These are phyloP conservation scores for Gastrodia elata DNA, from an alignment of 106 monocot genomes.

Conservation along the genomic window DNA sequence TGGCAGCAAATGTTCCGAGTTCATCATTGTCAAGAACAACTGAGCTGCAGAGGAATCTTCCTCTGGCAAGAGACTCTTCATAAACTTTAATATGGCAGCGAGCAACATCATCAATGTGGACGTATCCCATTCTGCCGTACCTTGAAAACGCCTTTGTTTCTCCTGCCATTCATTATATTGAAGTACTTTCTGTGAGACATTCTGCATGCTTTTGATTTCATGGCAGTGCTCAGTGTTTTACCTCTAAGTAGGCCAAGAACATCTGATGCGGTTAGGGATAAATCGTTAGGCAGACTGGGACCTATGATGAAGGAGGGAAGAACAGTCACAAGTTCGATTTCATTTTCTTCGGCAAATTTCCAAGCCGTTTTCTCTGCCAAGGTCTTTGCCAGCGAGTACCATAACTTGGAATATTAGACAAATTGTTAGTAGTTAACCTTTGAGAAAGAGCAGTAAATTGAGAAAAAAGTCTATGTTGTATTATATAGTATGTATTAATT, in stretches of 20 bases:
- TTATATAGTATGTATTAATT: too few relatives aligned
- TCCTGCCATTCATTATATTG: conserved; percentile 36
- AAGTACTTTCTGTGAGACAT: not conserved
- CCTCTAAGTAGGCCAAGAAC: conserved; percentile 63
- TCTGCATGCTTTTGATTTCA: not conserved
- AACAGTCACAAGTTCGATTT: conserved; percentile 62
- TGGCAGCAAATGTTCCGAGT: conserved; percentile 26
- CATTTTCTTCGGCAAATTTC: conserved; percentile 60
- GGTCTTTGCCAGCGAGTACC: conserved; percentile 61
- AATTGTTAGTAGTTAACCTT: too few relatives aligned
- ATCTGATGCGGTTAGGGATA: conserved; percentile 43
- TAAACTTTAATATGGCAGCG: conserved; percentile 75
- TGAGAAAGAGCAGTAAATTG: not conserved
- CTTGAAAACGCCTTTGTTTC: conserved; percentile 42
- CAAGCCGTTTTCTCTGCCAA: conserved; percentile 85
- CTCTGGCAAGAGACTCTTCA: conserved; percentile 44
- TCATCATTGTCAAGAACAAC: conserved; percentile 53
- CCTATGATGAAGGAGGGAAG: conserved; percentile 73
- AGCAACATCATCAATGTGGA: conserved; percentile 85
- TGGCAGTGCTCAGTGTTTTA: conserved; percentile 10
- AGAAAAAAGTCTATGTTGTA: too few relatives aligned
- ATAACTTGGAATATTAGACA: conserved; percentile 30
- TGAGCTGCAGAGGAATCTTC: conserved; percentile 79
- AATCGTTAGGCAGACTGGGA: conserved; percentile 37
- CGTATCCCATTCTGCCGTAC: conserved; percentile 87